Base-by-base conservation (phyloP, 2,329 filamentous ascomycete genomes). In the Pseudocercospora ulei region DNA sequence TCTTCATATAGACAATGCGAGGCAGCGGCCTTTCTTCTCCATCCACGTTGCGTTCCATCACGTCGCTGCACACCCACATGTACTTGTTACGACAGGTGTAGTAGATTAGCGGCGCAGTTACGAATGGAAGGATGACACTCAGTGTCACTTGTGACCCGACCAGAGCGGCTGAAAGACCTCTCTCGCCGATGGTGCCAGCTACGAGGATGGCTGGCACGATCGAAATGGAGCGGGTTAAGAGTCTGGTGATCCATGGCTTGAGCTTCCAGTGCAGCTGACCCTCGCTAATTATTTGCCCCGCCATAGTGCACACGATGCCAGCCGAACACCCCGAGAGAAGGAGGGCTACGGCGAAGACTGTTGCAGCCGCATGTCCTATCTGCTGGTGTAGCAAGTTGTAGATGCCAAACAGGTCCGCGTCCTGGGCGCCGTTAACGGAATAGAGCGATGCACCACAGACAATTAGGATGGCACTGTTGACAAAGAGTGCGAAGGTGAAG, bases 281-380 rank as follows among this genome's bases (percentile, higher is more conserved):
- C 59, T 92, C 85, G 46, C 76, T 79, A 13, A 93, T 80, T 78
- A 93, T 90, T 59, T 93, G 85, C 0, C 85, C 85, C 0, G 85
- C 75, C 50, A 93, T 90, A 1, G 86, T 93, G 64, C 85, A 92
- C 2, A 92, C 80, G 22, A 93, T 83, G 4, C 85, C 85, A 0
- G 85, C 85, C 0, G 78, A 83, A 7, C 84, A 72, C 5, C 85
- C 85, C 0, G 80, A 87, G 0, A 92, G 72, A 0, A 93, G 71
- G 1, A 93, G 66, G 0, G 85, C 83, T 2, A 92, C 67, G 0
- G 83, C 83, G 48, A 93, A 93, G n/a, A 93, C 68, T 2, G 81
- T 82, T 1, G 83, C 86, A 0, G 84, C 86, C 0, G 73, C 80
- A 0, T 78, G 76, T 0, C 80, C 76, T 35, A 94, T 75, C 38